Evolutionary conservation across 257 asterid genomes (phyloP).

Genomic region (Ehretia macrophylla): DNA sequence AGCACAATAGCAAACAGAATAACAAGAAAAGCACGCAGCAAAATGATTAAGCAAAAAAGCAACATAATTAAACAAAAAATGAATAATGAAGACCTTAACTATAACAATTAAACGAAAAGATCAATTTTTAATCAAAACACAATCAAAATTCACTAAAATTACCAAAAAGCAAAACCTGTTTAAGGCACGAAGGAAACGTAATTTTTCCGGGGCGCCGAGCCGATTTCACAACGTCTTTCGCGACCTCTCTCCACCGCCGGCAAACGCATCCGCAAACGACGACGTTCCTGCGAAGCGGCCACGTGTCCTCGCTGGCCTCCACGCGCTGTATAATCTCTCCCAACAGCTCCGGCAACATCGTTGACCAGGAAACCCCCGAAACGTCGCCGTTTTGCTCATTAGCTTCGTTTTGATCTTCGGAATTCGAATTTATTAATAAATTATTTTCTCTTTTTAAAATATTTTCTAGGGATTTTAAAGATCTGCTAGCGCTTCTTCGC

Average conservation of each 20-base stretch:
- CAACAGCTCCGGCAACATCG: conserved; percentile 77
- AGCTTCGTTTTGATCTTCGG: conserved; percentile 16
- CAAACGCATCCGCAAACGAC: conserved; percentile 92
- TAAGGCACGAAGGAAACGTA: conserved; percentile 86
- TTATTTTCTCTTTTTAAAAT: not conserved
- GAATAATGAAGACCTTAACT: no score
- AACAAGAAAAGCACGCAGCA: no score
- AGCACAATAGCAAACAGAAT: no score
- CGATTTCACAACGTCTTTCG: conserved; percentile 61
- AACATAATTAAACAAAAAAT: no score
- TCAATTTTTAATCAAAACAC: not conserved
- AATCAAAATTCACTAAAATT: not conserved
- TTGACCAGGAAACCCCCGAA: conserved; percentile 51
- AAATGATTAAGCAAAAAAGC: no score
- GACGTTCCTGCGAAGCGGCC: conserved; percentile 86
- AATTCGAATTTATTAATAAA: not conserved
- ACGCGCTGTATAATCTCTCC: conserved; percentile 72
- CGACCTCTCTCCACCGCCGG: conserved; percentile 81
- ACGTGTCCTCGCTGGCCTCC: conserved; percentile 62
- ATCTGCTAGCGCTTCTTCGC: conserved; percentile 57
- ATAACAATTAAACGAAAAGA: not conserved
- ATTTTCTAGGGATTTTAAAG: conserved; percentile 26
- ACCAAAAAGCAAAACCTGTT: conserved; percentile 45
- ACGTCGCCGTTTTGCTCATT: conserved; percentile 24
- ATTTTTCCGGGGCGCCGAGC: conserved; percentile 50